phyloP scores from a whole-genome alignment of 108 stramenopile species.

The Thalassiosira profunda region DNA sequence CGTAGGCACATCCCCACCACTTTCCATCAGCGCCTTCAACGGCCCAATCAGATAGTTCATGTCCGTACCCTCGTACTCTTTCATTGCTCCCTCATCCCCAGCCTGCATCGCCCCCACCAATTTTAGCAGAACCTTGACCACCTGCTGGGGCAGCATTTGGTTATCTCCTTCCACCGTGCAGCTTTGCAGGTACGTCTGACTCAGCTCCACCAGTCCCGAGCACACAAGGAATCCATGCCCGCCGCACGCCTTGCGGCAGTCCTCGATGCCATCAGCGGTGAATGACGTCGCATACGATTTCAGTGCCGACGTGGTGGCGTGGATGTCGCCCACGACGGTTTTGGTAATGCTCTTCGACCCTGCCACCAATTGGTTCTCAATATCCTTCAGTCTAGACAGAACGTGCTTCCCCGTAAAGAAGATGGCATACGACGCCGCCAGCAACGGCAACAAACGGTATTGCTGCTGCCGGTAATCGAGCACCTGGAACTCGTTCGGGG shows the following conservation, averaged over 20 bases:
- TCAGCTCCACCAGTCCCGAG: constrained; percentile 93
- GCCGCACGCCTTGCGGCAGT: constrained; percentile 95
- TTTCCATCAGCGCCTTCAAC: constrained; percentile 13
- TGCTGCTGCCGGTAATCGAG: constrained; percentile 97
- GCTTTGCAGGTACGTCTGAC: constrained; percentile 91
- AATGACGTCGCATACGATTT: constrained; percentile 93
- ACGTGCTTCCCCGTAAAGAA: constrained; percentile 89
- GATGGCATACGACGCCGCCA: constrained; percentile 92
- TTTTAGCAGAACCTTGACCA: constrained; percentile 86
- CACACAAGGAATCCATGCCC: constrained; percentile 94
- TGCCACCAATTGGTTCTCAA: constrained; percentile 73
- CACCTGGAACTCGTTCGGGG: constrained; percentile 75
- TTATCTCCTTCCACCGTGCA: constrained; percentile 96
- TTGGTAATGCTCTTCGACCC: constrained; percentile 63
- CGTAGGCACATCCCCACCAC: constrained; percentile 2
- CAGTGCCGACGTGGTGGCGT: constrained; percentile 91
- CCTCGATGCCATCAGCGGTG: constrained; percentile 95
- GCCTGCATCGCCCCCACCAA: constrained; percentile 66
- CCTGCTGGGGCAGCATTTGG: constrained; percentile 94
- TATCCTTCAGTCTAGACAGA: constrained; percentile 59
- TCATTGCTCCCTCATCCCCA: constrained; percentile 19
- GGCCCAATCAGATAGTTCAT: constrained; percentile 49
- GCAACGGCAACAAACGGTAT: constrained; percentile 91
- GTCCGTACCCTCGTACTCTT: constrained; percentile 43
- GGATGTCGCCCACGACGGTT: constrained; percentile 82